Evolutionary conservation across 2,329 filamentous ascomycete genomes (phyloP), one percentile per base, ranked within the genome.

Genomic region (Sporothrix euskadiensis): DNA sequence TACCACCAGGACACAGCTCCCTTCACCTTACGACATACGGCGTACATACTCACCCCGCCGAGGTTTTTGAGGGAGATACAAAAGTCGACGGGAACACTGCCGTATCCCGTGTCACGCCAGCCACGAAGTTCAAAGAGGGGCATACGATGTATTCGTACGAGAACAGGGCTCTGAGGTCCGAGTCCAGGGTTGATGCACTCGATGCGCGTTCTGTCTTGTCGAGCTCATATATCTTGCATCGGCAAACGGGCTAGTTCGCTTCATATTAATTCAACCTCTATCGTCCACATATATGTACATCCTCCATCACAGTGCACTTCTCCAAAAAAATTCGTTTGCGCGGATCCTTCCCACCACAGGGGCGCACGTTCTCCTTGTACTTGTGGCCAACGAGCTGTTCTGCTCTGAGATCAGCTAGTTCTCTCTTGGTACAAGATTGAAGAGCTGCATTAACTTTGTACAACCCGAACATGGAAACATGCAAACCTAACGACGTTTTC

Each of bases 201-300:
- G 26, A 30, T 30, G 52, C 26, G 4, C 52, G 30, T 10, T 56
- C 8, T 56, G 52, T 30, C 52, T 22, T 56, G 22, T 56, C 26
- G 52, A 49, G 44, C 32, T 47, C 26, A n/a, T 66, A 44, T 41
- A 47, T 66, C 61, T 47, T 66, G 61, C 61, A 47, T 66, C 39
- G 39, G 61, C 39, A 47, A 39, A 30, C 61, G 12, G 61, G 47
- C 39, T 26, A 1, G 22, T 66, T 66, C 22, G 39, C 47, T 66
- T 65, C 30, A 26, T 30, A 9, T 66, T 7, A 7, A 47, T 14
- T 66, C 1, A 39, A 44, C 7, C 16, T 39, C 12, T 4, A 26
- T 14, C 16, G 5, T 26, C 22, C 35, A 35, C 5, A 35, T 41
- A 2, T 3, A 39, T 30, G 14, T 41, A 2, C 5, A 39, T 30